Evolutionary conservation across 2,329 filamentous ascomycete species (phyloP).

Genomic region (Pseudopyricularia javanii): DNA sequence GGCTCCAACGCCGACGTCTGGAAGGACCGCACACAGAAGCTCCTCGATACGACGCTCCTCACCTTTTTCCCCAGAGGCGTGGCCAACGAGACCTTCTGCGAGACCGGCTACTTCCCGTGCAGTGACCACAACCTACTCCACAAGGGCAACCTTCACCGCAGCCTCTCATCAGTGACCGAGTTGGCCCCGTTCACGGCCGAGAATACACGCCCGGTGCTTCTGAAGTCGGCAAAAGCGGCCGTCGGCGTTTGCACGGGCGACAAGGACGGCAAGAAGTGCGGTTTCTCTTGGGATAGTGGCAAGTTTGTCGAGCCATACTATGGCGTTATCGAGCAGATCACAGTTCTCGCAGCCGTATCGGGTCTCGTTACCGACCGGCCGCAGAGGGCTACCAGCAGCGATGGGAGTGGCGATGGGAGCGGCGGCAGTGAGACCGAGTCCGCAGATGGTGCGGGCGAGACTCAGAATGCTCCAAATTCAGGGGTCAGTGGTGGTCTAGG

Average conservation of each 20-base stretch:
- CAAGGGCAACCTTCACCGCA: too few species aligned
- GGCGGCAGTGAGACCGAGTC: too few species aligned
- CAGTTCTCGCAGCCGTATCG: slow-evolving; percentile 37
- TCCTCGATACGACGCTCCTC: slow-evolving; percentile 36
- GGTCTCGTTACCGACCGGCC: too few species aligned
- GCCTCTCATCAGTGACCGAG: too few species aligned
- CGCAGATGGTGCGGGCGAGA: too few species aligned
- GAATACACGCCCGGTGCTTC: slow-evolving; percentile 30
- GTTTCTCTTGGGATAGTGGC: slow-evolving; percentile 36
- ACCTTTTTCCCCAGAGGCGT: slow-evolving; percentile 53
- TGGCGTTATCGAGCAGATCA: slow-evolving; percentile 45
- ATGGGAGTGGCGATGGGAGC: too few species aligned
- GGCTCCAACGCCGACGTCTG: slow-evolving; percentile 26
- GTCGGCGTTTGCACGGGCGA: slow-evolving; percentile 35
- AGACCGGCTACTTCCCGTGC: slow-evolving; percentile 16
- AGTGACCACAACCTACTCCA: too few species aligned
- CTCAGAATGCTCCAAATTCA: too few species aligned
- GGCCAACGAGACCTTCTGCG: slow-evolving; percentile 55
- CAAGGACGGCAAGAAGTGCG: slow-evolving; percentile 30
- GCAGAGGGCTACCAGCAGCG: neutral
- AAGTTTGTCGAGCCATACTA: slow-evolving; percentile 34
- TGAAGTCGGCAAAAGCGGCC: slow-evolving; percentile 33
- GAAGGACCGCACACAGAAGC: slow-evolving; percentile 39
- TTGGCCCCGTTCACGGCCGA: slow-evolving; percentile 26
- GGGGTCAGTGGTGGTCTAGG: too few species aligned